Base-by-base conservation (phyloP, 73 alveolate species). In the Paramecium octaurelia region DNA sequence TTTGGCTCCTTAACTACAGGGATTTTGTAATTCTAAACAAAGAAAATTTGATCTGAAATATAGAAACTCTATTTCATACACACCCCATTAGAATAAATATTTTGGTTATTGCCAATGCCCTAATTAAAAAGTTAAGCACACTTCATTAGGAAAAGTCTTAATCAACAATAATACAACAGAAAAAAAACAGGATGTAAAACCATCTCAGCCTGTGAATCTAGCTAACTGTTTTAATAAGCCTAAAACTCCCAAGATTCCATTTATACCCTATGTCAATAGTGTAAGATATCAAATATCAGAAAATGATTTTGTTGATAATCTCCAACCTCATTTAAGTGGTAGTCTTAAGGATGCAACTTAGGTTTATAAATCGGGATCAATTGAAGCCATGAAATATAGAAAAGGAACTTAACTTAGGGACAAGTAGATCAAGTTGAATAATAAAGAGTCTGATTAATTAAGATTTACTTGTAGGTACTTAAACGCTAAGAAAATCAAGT, bases 21-120 rank as follows among this genome's bases (percentile, higher is more conserved):
- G 31, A 27, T 11, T 64, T 31, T 2, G 50, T 64, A 64, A 64
- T 34, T 64, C 84, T 12, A 27, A 27, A n/a, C 50, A 24, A 31
- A 64, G 84, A 64, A 31, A 64, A 27, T 12, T 64, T 27, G 12
- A 24, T 11, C 6, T 64, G 2, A 23, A 27, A 27, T 64, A 64
- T 34, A 21, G 10, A 50, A 64, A 64, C 29, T 64, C 84, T 12
- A 24, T 64, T 31, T 64, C 84, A 12, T 64, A 64, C 12, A 64
- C 84, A 11, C 84, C 84, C 1, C 84, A 64, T 24, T 7, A 64
- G 9, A 64, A 64, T 34, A 64, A 64, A 48, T 64, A 64, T 64
- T 64, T 64, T 6, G 84, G 84, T 64, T 64, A 64, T 64, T 64
- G 84, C 31, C 31, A 64, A 27, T 64, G 84, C 9, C 84, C 84